Conservation (phyloP, 2,329 filamentous ascomycete species). For the Chlorencoelia australis region DNA sequence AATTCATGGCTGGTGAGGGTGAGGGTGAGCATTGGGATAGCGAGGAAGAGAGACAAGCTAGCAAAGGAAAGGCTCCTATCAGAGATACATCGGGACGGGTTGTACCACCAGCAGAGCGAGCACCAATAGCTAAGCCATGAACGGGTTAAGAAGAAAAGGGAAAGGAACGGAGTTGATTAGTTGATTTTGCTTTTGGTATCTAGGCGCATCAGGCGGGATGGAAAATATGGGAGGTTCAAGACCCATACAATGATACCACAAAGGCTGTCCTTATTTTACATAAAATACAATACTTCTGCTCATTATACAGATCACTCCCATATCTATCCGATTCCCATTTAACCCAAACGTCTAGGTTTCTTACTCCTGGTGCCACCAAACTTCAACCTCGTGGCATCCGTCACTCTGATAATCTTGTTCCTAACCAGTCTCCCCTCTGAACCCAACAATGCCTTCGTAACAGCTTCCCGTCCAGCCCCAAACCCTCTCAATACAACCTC, state of each 20-base stretch:
- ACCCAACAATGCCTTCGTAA: slow-evolving; percentile 80
- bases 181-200: slow-evolving; percentile 14
- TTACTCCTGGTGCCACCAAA: slow-evolving; percentile 88
- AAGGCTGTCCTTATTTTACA: slow-evolving; percentile 10
- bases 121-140: slow-evolving; percentile 28
- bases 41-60: slow-evolving; percentile 35
- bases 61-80: slow-evolving; percentile 28
- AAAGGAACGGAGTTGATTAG: not conserved
- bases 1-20: slow-evolving; percentile 18
- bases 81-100: slow-evolving; percentile 41
- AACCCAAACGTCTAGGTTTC: slow-evolving; percentile 66
- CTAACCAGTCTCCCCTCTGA: slow-evolving; percentile 71
- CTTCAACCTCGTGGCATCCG: slow-evolving; percentile 83
- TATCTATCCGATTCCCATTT: slow-evolving; percentile 4
- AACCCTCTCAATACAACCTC: slow-evolving; percentile 81
- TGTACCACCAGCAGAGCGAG: slow-evolving; percentile 43
- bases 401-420: slow-evolving; percentile 65
- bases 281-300: slow-evolving; percentile 10
- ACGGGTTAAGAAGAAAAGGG: slow-evolving; percentile 5
- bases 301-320: slow-evolving; percentile 8
- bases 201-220: too few relatives aligned
- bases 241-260: slow-evolving; percentile 15
- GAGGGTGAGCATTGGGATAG: slow-evolving; percentile 34
- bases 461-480: slow-evolving; percentile 77
- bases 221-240: slow-evolving; percentile 4